Conservation (phyloP, 2,329 filamentous ascomycete genomes). For the Cladosporium sphaerospermum region DNA sequence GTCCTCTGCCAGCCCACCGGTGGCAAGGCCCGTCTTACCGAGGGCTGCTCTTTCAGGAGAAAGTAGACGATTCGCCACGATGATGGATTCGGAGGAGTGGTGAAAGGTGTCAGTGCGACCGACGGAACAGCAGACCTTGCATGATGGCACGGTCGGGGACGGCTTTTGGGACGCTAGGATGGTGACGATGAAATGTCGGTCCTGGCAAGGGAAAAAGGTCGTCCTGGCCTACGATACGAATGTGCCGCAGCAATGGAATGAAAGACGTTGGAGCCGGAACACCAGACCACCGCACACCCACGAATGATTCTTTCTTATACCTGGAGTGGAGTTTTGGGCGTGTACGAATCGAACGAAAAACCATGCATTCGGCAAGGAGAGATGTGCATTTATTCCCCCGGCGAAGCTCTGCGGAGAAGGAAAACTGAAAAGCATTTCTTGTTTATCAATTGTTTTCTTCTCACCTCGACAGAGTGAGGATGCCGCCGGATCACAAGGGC, state of each 20-base stretch:
- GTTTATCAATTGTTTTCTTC: neutral
- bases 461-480: slow-evolving; percentile 1
- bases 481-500: slow-evolving; percentile 5
- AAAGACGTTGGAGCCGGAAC: slow-evolving; percentile 10
- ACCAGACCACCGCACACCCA: slow-evolving; percentile 1
- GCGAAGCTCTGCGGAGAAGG: slow-evolving; percentile 3
- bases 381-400: slow-evolving; percentile 6
- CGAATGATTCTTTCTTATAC: slow-evolving; percentile 8
- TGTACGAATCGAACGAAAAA: slow-evolving; percentile 11
- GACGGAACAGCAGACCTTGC: slow-evolving; percentile 7
- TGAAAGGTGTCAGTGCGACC: slow-evolving; percentile 9
- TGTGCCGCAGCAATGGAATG: slow-evolving; percentile 11
- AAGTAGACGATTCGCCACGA: slow-evolving; percentile 65
- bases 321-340: slow-evolving; percentile 10
- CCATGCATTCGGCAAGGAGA: slow-evolving; percentile 11
- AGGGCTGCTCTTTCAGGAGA: slow-evolving; percentile 99
- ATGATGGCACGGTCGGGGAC: slow-evolving; percentile 7
- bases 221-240: slow-evolving; percentile 11
- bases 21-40: slow-evolving; percentile 97
- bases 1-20: slow-evolving; percentile 99
- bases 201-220: slow-evolving; percentile 8
- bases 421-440: neutral
- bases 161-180: slow-evolving; percentile 4
- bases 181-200: neutral
- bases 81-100: slow-evolving; percentile 11